Base-by-base conservation (phyloP, 2,329 filamentous ascomycete species). In the Diplodia sapinea region DNA sequence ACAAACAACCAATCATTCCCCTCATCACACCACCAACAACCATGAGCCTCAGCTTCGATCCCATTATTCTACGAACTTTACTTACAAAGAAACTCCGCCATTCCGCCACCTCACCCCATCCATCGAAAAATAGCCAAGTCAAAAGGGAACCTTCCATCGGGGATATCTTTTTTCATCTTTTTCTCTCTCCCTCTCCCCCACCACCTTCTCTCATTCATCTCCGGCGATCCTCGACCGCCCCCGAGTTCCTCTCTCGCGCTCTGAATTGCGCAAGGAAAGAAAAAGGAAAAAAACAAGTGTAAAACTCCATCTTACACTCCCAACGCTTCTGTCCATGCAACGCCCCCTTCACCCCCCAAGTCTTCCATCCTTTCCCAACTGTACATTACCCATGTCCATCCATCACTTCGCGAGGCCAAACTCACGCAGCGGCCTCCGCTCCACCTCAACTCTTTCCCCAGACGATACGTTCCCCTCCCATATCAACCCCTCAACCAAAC, bases 401-500 rank as follows among this genome's bases (percentile, higher is more conserved):
- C 36, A 3, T 26, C n/a, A 43, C 40, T 13, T 43, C 40, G 13
- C 40, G 40, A 17, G 7, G 17, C 40, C 15, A 17, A 43, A 3
- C 17, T 17, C 40, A 26, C 26, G 26, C 26, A 26, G 26, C 1
- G 26, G 26, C 26, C 26, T 26, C 26, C 26, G 26, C 26, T 4
- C 26, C 26, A 0, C 0, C 26, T 26, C 26, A 26, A 26, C 26
- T 26, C 26, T 26, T 26, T 26, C 26, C 26, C 26, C 26, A 4
- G 26, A 26, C 26, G 26, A 26, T 47, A 12, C 23, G n/a, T 8
- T 1, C 2, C 2, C 9, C 23, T 11, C 5, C 3, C 1, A 51
- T 6, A 20, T 26, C 11, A 7, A 51, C 3, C 49, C 23, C n/a
- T 68, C 61, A 68, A 26, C 66, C 76, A 72, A 84, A 84, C 78